Evolutionary conservation across 345 rosid species (phyloP).

Genomic region (Lepidium didymum): DNA sequence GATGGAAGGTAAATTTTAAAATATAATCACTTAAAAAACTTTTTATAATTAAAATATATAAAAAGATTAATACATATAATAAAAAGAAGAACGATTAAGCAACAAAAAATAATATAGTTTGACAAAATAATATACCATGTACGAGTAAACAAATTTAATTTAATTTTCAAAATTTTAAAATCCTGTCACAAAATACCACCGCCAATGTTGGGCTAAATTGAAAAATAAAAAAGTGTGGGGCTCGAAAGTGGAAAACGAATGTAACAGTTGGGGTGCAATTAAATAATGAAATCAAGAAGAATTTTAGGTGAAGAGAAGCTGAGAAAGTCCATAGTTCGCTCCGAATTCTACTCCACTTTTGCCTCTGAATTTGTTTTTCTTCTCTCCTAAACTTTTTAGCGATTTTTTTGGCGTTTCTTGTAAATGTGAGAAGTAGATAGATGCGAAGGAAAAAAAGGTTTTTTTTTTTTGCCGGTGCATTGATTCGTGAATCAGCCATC

Average conservation of each 20-base stretch:
- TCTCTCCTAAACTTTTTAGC: neutral
- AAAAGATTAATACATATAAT: too few species aligned
- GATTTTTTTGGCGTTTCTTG: conserved; percentile 5
- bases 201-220: neutral
- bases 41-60: too few species aligned
- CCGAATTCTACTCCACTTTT: conserved; percentile 22
- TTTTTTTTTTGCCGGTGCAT: conserved; percentile 13
- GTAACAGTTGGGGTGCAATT: conserved; percentile 7
- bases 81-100: neutral
- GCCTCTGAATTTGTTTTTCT: neutral
- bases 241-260: conserved; percentile 4
- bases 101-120: neutral
- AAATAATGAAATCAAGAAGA: neutral
- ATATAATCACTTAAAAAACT: too few species aligned
- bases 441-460: neutral
- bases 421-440: conserved; percentile 21
- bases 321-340: conserved; percentile 19
- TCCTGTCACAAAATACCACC: neutral
- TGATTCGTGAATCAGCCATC: conserved; percentile 26
- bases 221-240: neutral
- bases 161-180: neutral
- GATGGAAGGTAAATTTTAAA: too few species aligned
- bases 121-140: neutral
- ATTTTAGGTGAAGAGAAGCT: conserved; percentile 16
- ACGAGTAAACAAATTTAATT: neutral